Percentiles rank a stretch among this genome's conserved stretches.
These are phyloP conservation scores for Lupinus albus DNA, from an alignment of 306 rosid genomes.

Conservation along the genomic window DNA sequence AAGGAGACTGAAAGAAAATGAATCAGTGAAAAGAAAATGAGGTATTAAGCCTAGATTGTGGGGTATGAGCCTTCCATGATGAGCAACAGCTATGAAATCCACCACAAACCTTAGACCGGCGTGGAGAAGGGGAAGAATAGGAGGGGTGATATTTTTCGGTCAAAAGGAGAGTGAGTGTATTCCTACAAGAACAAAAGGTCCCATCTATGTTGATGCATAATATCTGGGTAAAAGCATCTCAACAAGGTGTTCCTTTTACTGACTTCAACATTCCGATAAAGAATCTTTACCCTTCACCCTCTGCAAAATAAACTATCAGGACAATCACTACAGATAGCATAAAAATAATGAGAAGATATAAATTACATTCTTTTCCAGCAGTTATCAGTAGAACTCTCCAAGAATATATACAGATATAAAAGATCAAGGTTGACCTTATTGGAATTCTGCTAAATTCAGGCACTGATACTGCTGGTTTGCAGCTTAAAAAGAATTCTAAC, in stretches of 20 bases:
- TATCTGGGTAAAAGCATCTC: conserved; percentile 9
- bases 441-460: conserved; percentile 4
- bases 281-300: conserved; percentile 33
- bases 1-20: too few species aligned
- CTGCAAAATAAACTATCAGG: conserved; percentile 41
- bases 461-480: conserved; percentile 14
- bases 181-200: conserved; percentile 21
- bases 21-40: too few species aligned
- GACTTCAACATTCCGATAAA: conserved; percentile 33
- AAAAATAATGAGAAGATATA: neutral
- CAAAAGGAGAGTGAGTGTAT: too few species aligned
- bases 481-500: conserved; percentile 18
- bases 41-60: too few species aligned
- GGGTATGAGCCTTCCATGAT: too few species aligned
- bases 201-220: neutral
- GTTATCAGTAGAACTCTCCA: too few species aligned
- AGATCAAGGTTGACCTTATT: neutral
- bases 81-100: too few species aligned
- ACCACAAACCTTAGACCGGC: too few species aligned
- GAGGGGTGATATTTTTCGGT: too few species aligned
- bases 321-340: conserved; percentile 15
- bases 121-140: too few species aligned
- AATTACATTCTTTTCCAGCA: conserved; percentile 16
- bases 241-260: conserved; percentile 14
- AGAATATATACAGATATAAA: too few species aligned